A percentile compares a stretch with the other conserved stretches of the same genome.
Conservation (phyloP, 2,329 filamentous ascomycete species). For the Stagonosporopsis vannaccii region DNA sequence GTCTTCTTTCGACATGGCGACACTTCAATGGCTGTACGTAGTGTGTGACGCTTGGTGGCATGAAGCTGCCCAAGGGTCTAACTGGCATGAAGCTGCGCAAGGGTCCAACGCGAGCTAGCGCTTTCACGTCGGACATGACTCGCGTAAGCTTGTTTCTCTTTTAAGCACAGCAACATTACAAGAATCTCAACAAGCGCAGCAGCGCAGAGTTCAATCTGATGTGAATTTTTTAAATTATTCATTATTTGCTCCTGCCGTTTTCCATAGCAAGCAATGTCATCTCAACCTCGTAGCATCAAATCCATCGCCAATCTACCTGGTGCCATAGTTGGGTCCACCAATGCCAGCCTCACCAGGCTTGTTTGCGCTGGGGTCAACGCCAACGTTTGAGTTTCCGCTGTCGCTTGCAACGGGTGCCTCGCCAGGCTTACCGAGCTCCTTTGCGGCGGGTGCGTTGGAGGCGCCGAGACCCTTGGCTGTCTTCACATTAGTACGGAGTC, state of each 20-base stretch:
- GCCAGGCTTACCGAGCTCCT: slow-evolving; percentile 21
- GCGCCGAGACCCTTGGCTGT: slow-evolving; percentile 29
- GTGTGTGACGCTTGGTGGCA: slow-evolving; percentile 1
- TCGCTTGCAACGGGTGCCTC: slow-evolving; percentile 27
- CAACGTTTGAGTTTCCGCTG: slow-evolving; percentile 26
- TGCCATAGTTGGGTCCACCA: slow-evolving; percentile 25
- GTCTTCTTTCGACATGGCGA: slow-evolving; percentile 45
- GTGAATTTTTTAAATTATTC: background rate
- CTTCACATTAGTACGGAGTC: background rate
- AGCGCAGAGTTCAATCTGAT: too few relatives aligned
- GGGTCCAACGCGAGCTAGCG: slow-evolving; percentile 18
- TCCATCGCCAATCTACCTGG: slow-evolving; percentile 2
- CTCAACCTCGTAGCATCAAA: background rate
- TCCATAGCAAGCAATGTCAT: background rate
- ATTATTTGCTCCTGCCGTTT: background rate
- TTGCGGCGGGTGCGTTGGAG: slow-evolving; percentile 25
- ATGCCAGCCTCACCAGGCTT: slow-evolving; percentile 28
- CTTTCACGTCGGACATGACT: slow-evolving; percentile 11
- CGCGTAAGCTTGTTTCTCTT: slow-evolving; percentile 13
- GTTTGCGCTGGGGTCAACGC: slow-evolving; percentile 27
- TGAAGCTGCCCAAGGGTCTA: slow-evolving; percentile 9
- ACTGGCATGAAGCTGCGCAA: too few relatives aligned
- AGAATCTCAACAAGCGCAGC: background rate
- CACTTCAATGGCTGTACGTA: slow-evolving; percentile 6
- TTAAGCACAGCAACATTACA: background rate